Evolutionary conservation across 179 eudicot species (phyloP).

Genomic region (Heliamphora pulchella): DNA sequence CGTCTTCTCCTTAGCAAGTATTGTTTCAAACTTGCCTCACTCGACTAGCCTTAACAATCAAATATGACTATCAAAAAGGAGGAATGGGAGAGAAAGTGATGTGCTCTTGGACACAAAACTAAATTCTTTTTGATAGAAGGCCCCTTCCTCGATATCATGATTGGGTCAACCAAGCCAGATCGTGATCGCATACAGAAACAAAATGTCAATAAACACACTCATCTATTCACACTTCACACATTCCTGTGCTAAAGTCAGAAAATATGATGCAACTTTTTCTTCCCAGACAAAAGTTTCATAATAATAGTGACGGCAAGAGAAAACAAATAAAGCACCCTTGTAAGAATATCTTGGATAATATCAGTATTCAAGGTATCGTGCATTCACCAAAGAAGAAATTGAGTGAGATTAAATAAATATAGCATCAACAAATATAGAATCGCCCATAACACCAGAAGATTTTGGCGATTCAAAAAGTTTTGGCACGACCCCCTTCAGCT

Average conservation of each 20-base stretch:
- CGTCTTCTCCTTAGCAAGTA: constrained; percentile 20
- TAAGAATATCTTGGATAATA: background rate
- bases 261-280: background rate
- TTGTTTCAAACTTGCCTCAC: background rate
- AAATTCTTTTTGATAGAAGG: background rate
- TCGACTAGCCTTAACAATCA: background rate
- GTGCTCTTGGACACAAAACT: background rate
- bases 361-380: background rate
- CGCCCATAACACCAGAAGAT: background rate
- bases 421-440: background rate
- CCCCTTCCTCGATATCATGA: background rate
- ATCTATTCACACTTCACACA: no score
- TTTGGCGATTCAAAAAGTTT: background rate
- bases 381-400: background rate
- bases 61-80: background rate
- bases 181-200: background rate
- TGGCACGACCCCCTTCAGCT: background rate
- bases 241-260: background rate
- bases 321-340: background rate
- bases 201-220: background rate
- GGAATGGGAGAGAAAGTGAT: background rate
- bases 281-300: background rate
- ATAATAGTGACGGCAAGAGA: background rate
- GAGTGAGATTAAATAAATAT: background rate
- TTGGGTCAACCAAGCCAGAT: background rate